Evolutionary conservation across 129 eudicot species (phyloP), one percentile per base, ranked within the genome.

Genomic region (Logfia minima): DNA sequence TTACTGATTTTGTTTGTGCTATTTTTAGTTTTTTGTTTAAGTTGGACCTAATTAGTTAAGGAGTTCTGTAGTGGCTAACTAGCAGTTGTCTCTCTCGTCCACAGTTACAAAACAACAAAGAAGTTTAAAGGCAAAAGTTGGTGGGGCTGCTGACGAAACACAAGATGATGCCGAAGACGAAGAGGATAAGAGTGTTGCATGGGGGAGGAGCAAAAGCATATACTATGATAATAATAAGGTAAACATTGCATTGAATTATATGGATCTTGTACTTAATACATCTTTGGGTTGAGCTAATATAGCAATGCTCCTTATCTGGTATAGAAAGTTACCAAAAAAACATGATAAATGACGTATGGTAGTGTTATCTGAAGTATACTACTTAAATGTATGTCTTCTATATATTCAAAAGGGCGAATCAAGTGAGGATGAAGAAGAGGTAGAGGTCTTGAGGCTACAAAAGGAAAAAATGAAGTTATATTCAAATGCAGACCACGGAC

Each of bases 351-450:
- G 23, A 60, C 28, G 71, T 56, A 11, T 34, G 23, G 37, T 73
- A 68, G 48, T 68, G 55, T 29, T 28, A 28, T 51, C 23, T 62
- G 74, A 64, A 74, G 51, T 82, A 37, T 6, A 48, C 45, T 60
- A 32, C 63, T 41, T 66, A 19, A 41, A 72, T 45, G 18, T 31
- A 19, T 71, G 26, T 63, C 29, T 6, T 11, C 22, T 70, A 2
- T 28, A 13, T 51, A 21, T 10, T 71, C 8, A 55, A 19, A 78
- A 92, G 92, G 78, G 81, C 14, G 87, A 91, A 75, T 85, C 90
- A 79, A 80, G 91, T 81, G 96, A 87, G 63, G 96, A 86, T 70
- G 91, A 84, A 70, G 97, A 93, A 72, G 98, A 93, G 83, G 87
- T 66, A 43, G 98, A 90, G 82, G 97, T 85, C 48, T 24, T 81